A percentile compares a stretch with the other conserved stretches of the same genome.
phyloP scores from a whole-genome alignment of 2,329 filamentous ascomycete genomes.

The Verticillium klebahnii region DNA sequence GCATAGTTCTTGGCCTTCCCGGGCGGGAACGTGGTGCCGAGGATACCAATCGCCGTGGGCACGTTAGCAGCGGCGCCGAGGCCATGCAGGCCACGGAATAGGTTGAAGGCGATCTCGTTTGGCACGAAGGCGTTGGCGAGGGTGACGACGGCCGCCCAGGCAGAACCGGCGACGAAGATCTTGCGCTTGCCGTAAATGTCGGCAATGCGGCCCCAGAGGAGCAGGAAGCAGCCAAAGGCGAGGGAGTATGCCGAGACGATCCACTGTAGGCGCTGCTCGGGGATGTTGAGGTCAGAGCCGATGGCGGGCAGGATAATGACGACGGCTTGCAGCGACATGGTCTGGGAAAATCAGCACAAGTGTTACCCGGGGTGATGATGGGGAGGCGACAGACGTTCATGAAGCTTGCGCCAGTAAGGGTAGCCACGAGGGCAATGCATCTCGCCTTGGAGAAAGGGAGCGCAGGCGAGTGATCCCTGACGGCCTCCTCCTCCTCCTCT shows the following conservation, averaged over 20 bases:
- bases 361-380: not conserved
- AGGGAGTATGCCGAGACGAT: constrained; percentile 62
- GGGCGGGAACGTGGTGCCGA: constrained; percentile 62
- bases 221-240: constrained; percentile 62
- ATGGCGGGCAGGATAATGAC: constrained; percentile 63
- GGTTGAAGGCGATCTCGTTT: constrained; percentile 63
- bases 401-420: constrained; percentile 51
- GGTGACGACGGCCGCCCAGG: constrained; percentile 56
- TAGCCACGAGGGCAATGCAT: constrained; percentile 50
- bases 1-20: constrained; percentile 68
- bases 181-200: constrained; percentile 63
- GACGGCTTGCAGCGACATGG: constrained; percentile 51
- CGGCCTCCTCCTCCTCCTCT: not conserved
- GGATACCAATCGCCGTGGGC: constrained; percentile 65
- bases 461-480: not conserved
- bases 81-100: constrained; percentile 63
- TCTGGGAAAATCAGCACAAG: constrained; percentile 29
- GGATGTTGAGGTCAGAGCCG: constrained; percentile 49
- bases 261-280: constrained; percentile 58
- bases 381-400: constrained; percentile 37
- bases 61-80: constrained; percentile 66
- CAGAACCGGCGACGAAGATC: constrained; percentile 60
- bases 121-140: constrained; percentile 59
- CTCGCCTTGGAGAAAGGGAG: constrained; percentile 41
- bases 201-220: constrained; percentile 63